These are phyloP conservation scores for Cytospora chrysosperma DNA, from an alignment of 2,329 filamentous ascomycete species.

Conservation along the genomic window DNA sequence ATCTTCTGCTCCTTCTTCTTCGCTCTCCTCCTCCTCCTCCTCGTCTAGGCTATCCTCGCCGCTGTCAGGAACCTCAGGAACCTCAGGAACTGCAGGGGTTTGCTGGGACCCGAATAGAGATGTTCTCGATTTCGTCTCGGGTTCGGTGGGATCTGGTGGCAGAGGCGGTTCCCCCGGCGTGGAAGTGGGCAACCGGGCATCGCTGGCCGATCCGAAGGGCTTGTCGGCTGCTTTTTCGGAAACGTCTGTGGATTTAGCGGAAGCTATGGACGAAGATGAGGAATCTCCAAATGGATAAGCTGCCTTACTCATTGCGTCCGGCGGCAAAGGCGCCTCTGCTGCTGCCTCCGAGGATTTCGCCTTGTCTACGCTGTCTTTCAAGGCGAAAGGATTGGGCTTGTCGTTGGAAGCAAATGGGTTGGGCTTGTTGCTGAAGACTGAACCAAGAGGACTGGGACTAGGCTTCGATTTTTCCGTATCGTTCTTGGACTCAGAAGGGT, in stretches of 20 bases:
- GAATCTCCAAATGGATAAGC: constrained; percentile 50
- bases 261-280: constrained; percentile 50
- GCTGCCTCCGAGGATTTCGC: constrained; percentile 32
- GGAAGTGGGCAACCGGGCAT: constrained; percentile 30
- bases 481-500: constrained; percentile 26
- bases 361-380: constrained; percentile 38
- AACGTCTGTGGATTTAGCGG: constrained; percentile 36
- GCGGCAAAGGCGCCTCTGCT: constrained; percentile 47
- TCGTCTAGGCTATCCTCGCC: constrained; percentile 28
- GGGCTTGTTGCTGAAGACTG: background rate
- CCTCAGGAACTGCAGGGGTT: constrained; percentile 35
- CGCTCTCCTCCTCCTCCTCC: constrained; percentile 42
- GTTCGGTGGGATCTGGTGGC: constrained; percentile 30
- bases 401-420: constrained; percentile 12
- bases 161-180: constrained; percentile 28
- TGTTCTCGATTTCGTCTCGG: constrained; percentile 29
- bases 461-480: constrained; percentile 25
- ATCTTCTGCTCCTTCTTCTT: constrained; percentile 49
- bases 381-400: constrained; percentile 14
- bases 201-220: constrained; percentile 24
- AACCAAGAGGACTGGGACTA: constrained; percentile 23
- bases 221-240: constrained; percentile 27
- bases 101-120: constrained; percentile 30
- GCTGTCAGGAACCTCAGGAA: constrained; percentile 39
- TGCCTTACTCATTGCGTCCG: constrained; percentile 55